These are phyloP conservation scores for Nakazawaea molendinolei DNA, from an alignment of 805 yeast genomes.

Conservation along the genomic window DNA sequence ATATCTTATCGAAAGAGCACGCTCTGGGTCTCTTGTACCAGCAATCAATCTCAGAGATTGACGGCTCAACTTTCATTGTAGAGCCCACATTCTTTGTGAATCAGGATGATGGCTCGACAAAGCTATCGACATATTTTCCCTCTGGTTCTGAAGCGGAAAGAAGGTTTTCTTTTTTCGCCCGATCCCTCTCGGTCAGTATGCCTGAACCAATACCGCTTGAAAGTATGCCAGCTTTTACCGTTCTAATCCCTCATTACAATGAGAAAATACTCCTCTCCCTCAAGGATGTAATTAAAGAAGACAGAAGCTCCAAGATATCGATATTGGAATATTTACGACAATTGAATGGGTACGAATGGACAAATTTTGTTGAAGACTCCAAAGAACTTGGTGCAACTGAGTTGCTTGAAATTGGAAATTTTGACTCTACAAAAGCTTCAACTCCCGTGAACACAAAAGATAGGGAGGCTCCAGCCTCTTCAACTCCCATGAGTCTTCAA, in stretches of 20 bases:
- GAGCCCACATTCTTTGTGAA: conserved; percentile 41
- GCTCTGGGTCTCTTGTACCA: conserved; percentile 26
- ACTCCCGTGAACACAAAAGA: conserved; percentile 35
- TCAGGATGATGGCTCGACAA: conserved; percentile 39
- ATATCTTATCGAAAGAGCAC: conserved; percentile 43
- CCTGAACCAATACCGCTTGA: conserved; percentile 42
- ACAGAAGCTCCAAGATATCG: conserved; percentile 40
- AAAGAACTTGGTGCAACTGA: conserved; percentile 25
- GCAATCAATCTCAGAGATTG: conserved; percentile 47
- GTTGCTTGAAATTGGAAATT: too few relatives aligned
- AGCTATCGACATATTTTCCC: conserved; percentile 32
- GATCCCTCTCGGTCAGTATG: conserved; percentile 39
- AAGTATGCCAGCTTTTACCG: conserved; percentile 45
- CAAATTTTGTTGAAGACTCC: conserved; percentile 69
- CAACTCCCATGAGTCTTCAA: conserved; percentile 12
- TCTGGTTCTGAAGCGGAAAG: conserved; percentile 45
- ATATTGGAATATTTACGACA: conserved; percentile 74
- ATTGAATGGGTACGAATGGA: conserved; percentile 74
- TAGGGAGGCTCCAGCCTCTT: conserved; percentile 11
- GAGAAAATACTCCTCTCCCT: conserved; percentile 40
- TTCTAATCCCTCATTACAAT: conserved; percentile 44
- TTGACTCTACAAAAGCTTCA: too few relatives aligned
- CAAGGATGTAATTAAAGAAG: conserved; percentile 41
- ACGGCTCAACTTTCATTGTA: conserved; percentile 25
- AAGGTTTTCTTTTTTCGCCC: conserved; percentile 47